Conservation (phyloP, 1,284 basidiomycete genomes). For the Cutaneotrichosporon sp. region DNA sequence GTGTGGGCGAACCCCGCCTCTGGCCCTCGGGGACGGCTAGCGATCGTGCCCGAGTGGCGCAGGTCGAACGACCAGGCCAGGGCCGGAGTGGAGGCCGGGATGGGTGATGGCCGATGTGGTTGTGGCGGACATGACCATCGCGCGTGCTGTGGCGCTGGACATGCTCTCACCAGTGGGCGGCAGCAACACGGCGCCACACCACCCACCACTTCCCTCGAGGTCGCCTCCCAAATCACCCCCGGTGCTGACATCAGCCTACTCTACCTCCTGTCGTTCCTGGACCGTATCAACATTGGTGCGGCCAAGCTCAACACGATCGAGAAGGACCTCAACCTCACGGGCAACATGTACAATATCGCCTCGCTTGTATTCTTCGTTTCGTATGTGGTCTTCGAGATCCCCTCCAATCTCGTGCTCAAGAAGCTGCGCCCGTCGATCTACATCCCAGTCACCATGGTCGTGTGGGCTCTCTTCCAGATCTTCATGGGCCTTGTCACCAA, state of each 20-base stretch:
- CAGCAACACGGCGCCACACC: no score
- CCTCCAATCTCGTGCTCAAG: conserved; percentile 55
- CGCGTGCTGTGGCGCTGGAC: no score
- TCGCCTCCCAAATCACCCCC: not conserved
- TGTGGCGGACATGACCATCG: no score
- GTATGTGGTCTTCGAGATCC: conserved; percentile 53
- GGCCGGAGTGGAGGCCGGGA: no score
- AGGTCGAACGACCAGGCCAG: no score
- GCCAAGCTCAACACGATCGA: conserved; percentile 50
- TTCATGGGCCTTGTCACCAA: conserved; percentile 54
- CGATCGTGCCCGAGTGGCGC: no score
- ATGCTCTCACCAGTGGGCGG: no score
- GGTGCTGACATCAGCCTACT: conserved; percentile 33
- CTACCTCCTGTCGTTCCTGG: conserved; percentile 54
- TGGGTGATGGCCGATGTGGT: no score
- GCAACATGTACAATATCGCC: conserved; percentile 50
- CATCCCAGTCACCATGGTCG: conserved; percentile 49
- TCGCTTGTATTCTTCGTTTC: conserved; percentile 50
- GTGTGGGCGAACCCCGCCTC: no score
- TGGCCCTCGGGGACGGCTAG: no score
- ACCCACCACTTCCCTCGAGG: not conserved
- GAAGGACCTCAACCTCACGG: conserved; percentile 48
- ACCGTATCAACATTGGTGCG: conserved; percentile 55
- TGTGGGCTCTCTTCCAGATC: conserved; percentile 49
- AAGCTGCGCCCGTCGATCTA: conserved; percentile 49